phyloP scores from a whole-genome alignment of 1,284 basidiomycete genomes.

The Anthracocystis walkeri region DNA sequence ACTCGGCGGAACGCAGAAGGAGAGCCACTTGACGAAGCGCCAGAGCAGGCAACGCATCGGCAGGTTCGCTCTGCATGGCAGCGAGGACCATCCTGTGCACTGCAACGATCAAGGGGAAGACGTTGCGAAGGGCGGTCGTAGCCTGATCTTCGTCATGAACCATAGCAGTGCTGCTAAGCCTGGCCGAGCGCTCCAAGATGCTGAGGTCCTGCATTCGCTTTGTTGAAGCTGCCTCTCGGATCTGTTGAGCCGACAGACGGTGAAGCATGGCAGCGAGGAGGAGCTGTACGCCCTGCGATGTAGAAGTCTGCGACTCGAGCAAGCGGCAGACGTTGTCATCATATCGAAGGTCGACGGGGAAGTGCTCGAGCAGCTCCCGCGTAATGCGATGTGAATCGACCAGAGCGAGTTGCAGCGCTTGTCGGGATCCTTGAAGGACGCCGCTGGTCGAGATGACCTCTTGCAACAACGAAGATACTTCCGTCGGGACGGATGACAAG shows the following conservation, averaged over 20 bases:
- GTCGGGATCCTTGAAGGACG: conserved; percentile 3
- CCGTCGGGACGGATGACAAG: conserved; percentile 6
- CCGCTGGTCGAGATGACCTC: conserved; percentile 18
- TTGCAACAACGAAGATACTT: conserved; percentile 14
- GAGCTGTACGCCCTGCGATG: conserved; percentile 17
- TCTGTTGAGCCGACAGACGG: conserved; percentile 13
- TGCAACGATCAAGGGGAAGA: conserved; percentile 36
- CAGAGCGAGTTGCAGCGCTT: conserved; percentile 8
- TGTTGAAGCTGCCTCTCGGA: conserved; percentile 24
- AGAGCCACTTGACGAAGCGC: conserved; percentile 24
- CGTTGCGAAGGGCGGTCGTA: conserved; percentile 35
- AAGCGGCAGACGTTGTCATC: conserved; percentile 32
- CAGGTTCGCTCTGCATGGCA: conserved; percentile 3
- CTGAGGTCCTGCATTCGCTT: conserved; percentile 42
- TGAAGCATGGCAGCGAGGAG: conserved; percentile 31
- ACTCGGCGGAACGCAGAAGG: conserved; percentile 37
- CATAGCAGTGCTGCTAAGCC: conserved; percentile 28
- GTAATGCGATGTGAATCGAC: conserved; percentile 14
- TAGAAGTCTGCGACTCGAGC: conserved; percentile 8
- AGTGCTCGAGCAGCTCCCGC: conserved; percentile 17
- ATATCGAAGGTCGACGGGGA: conserved; percentile 41
- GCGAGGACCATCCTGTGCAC: conserved; percentile 21
- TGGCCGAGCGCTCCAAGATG: conserved; percentile 44
- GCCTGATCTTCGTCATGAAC: conserved; percentile 40
- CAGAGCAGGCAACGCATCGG: conserved; percentile 2